phyloP scores from a whole-genome alignment of 352 stramenopile genomes.

The Thalassiosira hispida region DNA sequence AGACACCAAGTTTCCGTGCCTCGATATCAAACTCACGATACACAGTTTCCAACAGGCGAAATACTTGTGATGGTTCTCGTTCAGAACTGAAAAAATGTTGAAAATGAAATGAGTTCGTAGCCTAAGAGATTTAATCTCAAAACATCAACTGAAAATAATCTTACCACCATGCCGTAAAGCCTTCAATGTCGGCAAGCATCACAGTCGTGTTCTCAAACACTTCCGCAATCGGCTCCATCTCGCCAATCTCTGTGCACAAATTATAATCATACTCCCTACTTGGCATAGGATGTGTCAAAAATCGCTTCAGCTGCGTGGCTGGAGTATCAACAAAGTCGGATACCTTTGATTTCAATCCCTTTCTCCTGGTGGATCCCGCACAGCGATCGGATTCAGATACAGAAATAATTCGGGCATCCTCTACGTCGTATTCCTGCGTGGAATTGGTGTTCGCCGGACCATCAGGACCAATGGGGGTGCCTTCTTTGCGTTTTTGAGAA shows the following conservation, averaged over 20 bases:
- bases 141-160: background rate
- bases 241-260: conserved; percentile 1
- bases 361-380: background rate
- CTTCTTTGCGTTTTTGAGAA: background rate
- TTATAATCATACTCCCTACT: conserved; percentile 41
- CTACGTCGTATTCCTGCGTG: conserved; percentile 13
- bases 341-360: conserved; percentile 20
- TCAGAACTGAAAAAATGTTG: conserved; percentile 5
- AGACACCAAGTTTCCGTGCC: conserved; percentile 48
- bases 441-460: background rate
- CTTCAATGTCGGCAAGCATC: conserved; percentile 59
- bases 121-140: too few relatives aligned
- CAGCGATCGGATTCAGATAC: too few relatives aligned
- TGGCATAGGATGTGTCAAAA: conserved; percentile 37
- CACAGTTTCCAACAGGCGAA: conserved; percentile 48
- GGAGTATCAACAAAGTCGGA: conserved; percentile 39
- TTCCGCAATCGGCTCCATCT: conserved; percentile 60
- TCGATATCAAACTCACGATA: conserved; percentile 54
- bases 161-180: conserved; percentile 55
- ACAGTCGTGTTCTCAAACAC: conserved; percentile 64
- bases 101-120: too few relatives aligned
- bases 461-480: background rate
- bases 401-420: background rate
- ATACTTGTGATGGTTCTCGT: conserved; percentile 57
- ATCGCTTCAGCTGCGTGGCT: conserved; percentile 25